Base-by-base conservation (phyloP, 2,329 filamentous ascomycete species). In the Colletotrichum ledebouriae region DNA sequence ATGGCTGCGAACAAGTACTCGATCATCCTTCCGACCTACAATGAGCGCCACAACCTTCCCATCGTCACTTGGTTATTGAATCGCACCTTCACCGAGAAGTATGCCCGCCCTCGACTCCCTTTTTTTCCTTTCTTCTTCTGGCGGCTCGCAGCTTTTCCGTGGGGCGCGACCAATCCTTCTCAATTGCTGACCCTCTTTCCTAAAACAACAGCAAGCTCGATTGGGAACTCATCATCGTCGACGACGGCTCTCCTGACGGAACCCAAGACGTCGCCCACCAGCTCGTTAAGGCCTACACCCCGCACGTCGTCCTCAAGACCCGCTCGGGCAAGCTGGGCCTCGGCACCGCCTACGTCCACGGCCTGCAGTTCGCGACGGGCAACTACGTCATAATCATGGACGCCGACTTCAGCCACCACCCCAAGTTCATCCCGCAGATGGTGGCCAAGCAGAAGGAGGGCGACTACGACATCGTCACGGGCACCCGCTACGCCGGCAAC, bases 371-470 rank as follows among this genome's bases (percentile, higher is more conserved):
- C 78, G 92, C 87, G 25, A 94, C 90, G 22, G 96, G 96, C 75
- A 98, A 97, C 87, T 98, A 90, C 78, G 93, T 99, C 78, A 93
- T 99, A 85, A 99, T 99, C 87, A 99, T 99, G 96, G 96, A 99
- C 85, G 96, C 97, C 82, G 96, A 99, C 83, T 99, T 99, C 87
- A 94, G 90, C 75, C 96, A 99, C 84, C 96, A 99, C 86, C 96
- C 96, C 78, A 99, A 98, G 84, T 99, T 98, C 88, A 97, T 99
- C 81, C 90, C 94, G 61, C 86, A 91, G 77, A 98, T 99, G 94
- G 93, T 99, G 75, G 87, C 87, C 68, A 87, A 90, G 73, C 96
- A 98, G 81, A 87, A 89, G 79, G 80, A 79, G 70, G 90, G 85
- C 72, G 89, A 94, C 84, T 97, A 94, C 84, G 96, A 99, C 78